These are phyloP conservation scores for Lagerstroemia speciosa DNA, from an alignment of 345 rosid genomes.

Conservation along the genomic window DNA sequence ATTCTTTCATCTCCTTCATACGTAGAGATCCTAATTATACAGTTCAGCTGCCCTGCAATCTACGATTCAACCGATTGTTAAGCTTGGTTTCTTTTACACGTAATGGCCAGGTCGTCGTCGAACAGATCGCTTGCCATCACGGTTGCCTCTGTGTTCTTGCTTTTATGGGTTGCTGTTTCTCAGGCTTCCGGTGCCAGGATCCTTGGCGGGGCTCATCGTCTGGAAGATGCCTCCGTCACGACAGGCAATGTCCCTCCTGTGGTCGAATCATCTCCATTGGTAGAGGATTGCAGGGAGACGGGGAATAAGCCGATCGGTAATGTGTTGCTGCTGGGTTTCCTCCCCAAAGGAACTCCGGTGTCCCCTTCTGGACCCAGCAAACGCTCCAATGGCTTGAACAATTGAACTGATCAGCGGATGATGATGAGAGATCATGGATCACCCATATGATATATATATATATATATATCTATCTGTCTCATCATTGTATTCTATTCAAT, in stretches of 20 bases:
- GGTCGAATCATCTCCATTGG: not conserved
- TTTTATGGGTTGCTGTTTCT: not conserved
- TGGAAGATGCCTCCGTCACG: not conserved
- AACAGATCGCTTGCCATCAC: not conserved
- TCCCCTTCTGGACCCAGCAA: not conserved
- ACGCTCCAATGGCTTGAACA: not conserved
- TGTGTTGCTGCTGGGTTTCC: not conserved
- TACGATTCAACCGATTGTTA: too few relatives aligned
- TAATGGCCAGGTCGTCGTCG: not conserved
- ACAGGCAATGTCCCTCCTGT: not conserved
- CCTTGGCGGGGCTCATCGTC: not conserved
- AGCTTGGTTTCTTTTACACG: not conserved
- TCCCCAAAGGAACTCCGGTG: not conserved
- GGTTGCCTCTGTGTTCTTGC: not conserved
- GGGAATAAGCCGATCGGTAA: not conserved
- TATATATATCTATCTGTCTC: too few relatives aligned
- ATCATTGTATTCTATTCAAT: too few relatives aligned
- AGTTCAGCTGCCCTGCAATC: not conserved
- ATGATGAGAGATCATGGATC: not conserved
- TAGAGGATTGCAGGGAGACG: not conserved
- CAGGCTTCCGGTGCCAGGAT: not conserved
- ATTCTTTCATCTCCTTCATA: not conserved
- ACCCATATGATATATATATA: too few relatives aligned
- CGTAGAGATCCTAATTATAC: not conserved
- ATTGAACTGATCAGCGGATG: not conserved